Evolutionary conservation across 805 yeast species (phyloP).

Genomic region (Candida berthetii): DNA sequence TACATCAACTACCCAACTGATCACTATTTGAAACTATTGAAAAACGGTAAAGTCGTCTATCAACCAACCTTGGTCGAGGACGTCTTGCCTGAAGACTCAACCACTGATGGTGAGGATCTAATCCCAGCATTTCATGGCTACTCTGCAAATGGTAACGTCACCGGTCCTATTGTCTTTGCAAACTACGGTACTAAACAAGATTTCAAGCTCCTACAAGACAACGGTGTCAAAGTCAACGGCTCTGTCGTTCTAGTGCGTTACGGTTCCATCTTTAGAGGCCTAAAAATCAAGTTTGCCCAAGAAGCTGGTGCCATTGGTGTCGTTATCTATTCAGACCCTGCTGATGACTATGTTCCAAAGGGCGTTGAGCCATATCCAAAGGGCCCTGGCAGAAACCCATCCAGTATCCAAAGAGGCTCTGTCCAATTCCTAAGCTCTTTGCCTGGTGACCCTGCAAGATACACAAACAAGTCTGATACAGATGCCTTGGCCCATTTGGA

Average conservation of each 20-base stretch:
- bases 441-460: conserved; percentile 71
- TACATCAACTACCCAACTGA: conserved; percentile 58
- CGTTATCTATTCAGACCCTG: conserved; percentile 64
- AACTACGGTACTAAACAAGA: conserved; percentile 64
- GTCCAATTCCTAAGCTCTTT: conserved; percentile 52
- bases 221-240: conserved; percentile 46
- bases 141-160: conserved; percentile 70
- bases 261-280: conserved; percentile 63
- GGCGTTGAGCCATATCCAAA: conserved; percentile 64
- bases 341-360: conserved; percentile 50
- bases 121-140: conserved; percentile 76
- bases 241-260: conserved; percentile 64
- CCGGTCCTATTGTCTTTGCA: conserved; percentile 58
- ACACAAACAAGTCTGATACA: conserved; percentile 55
- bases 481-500: conserved; percentile 42
- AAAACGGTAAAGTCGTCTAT: conserved; percentile 27
- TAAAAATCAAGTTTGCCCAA: conserved; percentile 73
- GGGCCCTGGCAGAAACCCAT: conserved; percentile 76
- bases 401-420: conserved; percentile 72
- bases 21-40: conserved; percentile 40
- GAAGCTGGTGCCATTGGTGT: conserved; percentile 65
- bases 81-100: conserved; percentile 43
- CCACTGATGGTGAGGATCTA: conserved; percentile 33
- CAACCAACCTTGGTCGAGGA: conserved; percentile 52
- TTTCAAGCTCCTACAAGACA: conserved; percentile 37